Evolutionary conservation across 2,329 filamentous ascomycete species (phyloP), one percentile per base, ranked within the genome.

Genomic region (Verticillium klebahnii): DNA sequence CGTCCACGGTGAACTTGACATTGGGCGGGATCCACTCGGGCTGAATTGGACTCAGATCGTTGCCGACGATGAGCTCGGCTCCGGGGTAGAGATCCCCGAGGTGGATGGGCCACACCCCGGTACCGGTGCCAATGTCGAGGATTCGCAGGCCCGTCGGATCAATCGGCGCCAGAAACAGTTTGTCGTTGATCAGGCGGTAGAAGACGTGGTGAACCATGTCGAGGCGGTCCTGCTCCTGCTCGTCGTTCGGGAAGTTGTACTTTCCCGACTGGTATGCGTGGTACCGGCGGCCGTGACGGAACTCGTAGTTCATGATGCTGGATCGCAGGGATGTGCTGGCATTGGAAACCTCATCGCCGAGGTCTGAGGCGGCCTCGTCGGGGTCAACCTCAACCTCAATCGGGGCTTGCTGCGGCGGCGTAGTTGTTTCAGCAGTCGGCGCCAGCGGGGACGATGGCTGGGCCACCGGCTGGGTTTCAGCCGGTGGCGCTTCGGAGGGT

Each of bases 1-100:
- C 89, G 69, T 92, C 89, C 52, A 93, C 83, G 63, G 86, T 85
- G 66, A 93, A 93, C 63, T 86, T 84, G 14, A 92, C 88, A 64
- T 93, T 93, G n/a, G 84, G 82, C 0, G 90, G 89, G 0, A 91
- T 86, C 65, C 68, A 70, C 31, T 64, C 54, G 1, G 67, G 60
- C 57, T 69, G 67, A 14, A 70, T 71, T 14, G 68, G 67, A 23
- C 67, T 69, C 9, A 71, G 61, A 14, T 71, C 69, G n/a, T 65
- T 69, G 1, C 69, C 84, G 6, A 83, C 68, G 9, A 68, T 67
- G 1, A 71, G 58, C 34, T 68, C 58, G 14, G 70, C 66, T 8
- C 64, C 63, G 5, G 69, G 69, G 37, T 64, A 65, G 17, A 58
- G 5, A 55, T 71, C 69, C 11, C 65, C 69, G 2, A 70, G 64